Base-by-base conservation (phyloP, 352 stramenopile genomes). In the Globisporangium rhizosaccharum region DNA sequence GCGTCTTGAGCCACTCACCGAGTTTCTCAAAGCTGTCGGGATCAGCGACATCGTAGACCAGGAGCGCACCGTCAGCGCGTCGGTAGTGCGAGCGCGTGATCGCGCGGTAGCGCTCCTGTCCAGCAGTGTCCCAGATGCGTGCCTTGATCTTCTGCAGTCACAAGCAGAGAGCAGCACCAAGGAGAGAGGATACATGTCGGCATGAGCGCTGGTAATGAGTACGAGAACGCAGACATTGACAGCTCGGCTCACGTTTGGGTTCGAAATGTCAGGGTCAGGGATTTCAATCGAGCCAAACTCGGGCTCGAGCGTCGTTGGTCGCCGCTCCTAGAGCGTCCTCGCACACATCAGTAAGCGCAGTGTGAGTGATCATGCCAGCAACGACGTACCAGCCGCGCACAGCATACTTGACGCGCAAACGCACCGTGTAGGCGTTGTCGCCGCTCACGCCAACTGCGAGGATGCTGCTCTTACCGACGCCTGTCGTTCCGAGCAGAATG, bases 41-140 rank as follows among this genome's bases (percentile, higher is more conserved):
- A 46, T 97, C 89, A 1, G 81, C 87, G 12, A 97, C 90, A 49
- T 97, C 91, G 70, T 97, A 97, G 50, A 97, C 89, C 12, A 97
- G 74, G 44, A 97, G 53, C 26, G 90, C 91, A 14, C 85, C 89
- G 53, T 95, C 82, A 0, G 87, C 86, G 42, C 92, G 87, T 25
- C 87, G 83, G 45, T 92, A 92, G 63, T 92, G 83, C 18, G 81
- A 90, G n/a, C 80, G 71, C 14, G 80, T 93, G 64, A 97, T 94
- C 12, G 90, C 87, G 57, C 92, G 87, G 67, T 96, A 97, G 18
- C 89, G 76, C 53, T 96, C 88, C 54, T 96, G 85, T 2, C 88
- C 89, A 1, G 88, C 88, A 3, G 89, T 96, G 56, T 97, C 87
- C 88, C 87, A 96, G n/a, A 97, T 82, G 0, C 80, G 80, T n/a